phyloP scores from a whole-genome alignment of 306 rosid genomes.

The Begonia peltatifolia region DNA sequence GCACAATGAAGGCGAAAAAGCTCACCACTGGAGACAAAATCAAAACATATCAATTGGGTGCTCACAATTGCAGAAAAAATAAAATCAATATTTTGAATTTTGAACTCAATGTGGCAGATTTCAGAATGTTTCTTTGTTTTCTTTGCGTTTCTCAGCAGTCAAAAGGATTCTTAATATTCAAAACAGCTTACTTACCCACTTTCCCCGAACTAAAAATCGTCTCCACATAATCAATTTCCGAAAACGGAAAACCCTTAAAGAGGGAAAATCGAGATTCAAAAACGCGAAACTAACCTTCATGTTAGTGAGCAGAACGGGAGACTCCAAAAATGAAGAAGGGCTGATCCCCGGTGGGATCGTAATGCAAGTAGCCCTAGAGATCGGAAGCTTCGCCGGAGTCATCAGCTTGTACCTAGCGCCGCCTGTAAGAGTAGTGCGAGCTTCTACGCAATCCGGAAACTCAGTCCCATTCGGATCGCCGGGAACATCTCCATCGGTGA shows the following conservation, averaged over 20 bases:
- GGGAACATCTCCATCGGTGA: conserved; percentile 3
- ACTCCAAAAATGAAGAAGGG: not conserved
- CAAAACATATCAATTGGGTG: no score
- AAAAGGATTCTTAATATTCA: not conserved
- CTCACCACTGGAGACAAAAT: no score
- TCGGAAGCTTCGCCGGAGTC: conserved; percentile 97
- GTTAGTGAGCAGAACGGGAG: not conserved
- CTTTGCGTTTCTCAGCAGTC: not conserved
- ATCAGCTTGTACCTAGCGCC: conserved; percentile 75
- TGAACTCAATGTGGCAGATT: not conserved
- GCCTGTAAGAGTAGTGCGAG: conserved; percentile 5
- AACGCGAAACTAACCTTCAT: not conserved
- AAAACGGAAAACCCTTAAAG: no score
- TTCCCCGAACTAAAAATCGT: not conserved
- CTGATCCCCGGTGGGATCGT: conserved; percentile 39
- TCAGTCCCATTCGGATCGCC: conserved; percentile 23
- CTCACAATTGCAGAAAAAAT: no score
- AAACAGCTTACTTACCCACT: not conserved
- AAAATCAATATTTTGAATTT: no score
- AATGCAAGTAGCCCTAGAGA: conserved; percentile 73
- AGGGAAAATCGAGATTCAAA: not conserved
- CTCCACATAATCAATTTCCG: no score
- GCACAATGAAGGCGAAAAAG: no score
- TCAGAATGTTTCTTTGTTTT: not conserved
- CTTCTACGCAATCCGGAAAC: conserved; percentile 4